Base-by-base conservation (phyloP, 768 basidiomycete species). In the Lyophyllum shimeji region DNA sequence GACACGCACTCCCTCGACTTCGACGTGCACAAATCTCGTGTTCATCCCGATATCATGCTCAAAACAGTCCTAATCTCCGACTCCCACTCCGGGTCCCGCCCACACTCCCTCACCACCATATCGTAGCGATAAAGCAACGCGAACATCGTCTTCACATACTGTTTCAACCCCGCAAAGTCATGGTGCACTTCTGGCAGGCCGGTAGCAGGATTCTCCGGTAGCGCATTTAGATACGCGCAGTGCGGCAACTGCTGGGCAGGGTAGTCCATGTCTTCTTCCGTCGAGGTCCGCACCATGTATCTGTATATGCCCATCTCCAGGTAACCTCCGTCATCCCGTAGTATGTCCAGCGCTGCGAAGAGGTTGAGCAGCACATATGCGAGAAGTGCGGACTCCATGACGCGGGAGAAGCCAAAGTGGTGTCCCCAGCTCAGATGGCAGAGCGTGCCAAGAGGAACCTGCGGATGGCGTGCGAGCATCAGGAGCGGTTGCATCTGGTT, bases 281-380 rank as follows among this genome's bases (percentile, higher is more conserved):
- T 63, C 6, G 66, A n/a, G 9, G 55, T 50, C 0, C 20, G 0
- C 8, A 71, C 20, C 11, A 72, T 59, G n/a, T n/a, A 6, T 3
- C 20, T 3, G 52, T 71, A 74, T 13, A 56, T 51, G 0, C 42
- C 21, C 52, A 60, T 62, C 13, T 62, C 51, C 3, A 62, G 62
- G 42, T 75, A 75, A 23, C 60, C 52, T 0, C 70, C 70, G 9
- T 62, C 15, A 6, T 37, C 61, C 9, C 63, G 63, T 5, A 74
- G 53, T 18, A 64, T 50, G 8, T 64, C 67, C 3, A 66, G 63
- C 1, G 70, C 71, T n/a, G 69, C 65, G 17, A 67, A 66, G 11
- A 71, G 24, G 43, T 76, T 78, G 65, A 76, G 69, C 48, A 72
- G 70, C 2, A 76, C 54, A 60, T 77, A 79, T 0, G 65, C 60